These are phyloP conservation scores for Leishmania tropica DNA, from an alignment of 208 protist species.

Conservation along the genomic window DNA sequence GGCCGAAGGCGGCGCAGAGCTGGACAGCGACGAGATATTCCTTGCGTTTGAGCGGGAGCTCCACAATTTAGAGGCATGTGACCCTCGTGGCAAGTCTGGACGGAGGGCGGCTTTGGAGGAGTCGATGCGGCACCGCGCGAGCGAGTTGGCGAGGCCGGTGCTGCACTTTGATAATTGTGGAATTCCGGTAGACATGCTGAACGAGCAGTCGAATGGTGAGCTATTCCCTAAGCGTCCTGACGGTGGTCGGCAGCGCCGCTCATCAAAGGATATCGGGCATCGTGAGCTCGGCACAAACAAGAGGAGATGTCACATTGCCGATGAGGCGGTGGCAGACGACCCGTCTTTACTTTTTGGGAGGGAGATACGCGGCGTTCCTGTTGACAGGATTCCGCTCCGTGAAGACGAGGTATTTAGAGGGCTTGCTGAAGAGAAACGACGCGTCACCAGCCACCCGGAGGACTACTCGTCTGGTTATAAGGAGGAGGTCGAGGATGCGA, in stretches of 20 bases:
- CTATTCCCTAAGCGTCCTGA: conserved; percentile 29
- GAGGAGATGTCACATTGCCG: conserved; percentile 38
- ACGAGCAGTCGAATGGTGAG: conserved; percentile 27
- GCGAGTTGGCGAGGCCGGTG: conserved; percentile 24
- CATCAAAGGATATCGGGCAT: conserved; percentile 5
- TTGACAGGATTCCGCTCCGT: conserved; percentile 52
- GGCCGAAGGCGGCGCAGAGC: conserved; percentile 45
- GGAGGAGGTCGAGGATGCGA: conserved; percentile 24
- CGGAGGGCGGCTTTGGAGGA: conserved; percentile 29
- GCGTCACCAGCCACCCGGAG: conserved; percentile 10
- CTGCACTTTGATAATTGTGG: conserved; percentile 35
- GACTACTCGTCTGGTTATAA: conserved; percentile 14
- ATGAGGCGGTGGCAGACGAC: conserved; percentile 50
- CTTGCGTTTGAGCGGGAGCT: conserved; percentile 50
- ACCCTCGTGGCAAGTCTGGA: conserved; percentile 41
- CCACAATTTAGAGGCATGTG: conserved; percentile 37
- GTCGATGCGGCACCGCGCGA: conserved; percentile 25
- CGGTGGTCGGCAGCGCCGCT: conserved; percentile 18
- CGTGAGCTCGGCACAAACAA: conserved; percentile 47
- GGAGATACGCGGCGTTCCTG: conserved; percentile 43
- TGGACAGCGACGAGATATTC: conserved; percentile 59
- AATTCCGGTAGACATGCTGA: conserved; percentile 33
- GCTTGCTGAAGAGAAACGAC: conserved; percentile 55
- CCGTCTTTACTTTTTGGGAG: conserved; percentile 62
- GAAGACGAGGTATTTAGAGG: conserved; percentile 48